A percentile compares a stretch with the other conserved stretches of the same genome.
These are phyloP conservation scores for Podospora appendiculata DNA, from an alignment of 495 filamentous ascomycete species.

Conservation along the genomic window DNA sequence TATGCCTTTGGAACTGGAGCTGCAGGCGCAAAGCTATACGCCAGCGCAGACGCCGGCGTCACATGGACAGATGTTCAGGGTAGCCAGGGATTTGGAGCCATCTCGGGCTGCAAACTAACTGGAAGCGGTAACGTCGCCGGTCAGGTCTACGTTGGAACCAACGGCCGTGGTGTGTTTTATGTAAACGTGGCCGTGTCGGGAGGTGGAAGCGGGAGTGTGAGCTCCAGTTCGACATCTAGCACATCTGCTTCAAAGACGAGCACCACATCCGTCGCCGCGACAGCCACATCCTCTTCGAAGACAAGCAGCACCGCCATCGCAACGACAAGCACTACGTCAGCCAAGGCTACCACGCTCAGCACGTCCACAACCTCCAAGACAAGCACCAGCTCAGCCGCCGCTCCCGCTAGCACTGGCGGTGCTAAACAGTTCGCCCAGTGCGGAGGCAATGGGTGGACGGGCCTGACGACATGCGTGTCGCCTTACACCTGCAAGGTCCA, in stretches of 20 bases:
- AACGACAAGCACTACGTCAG: neutral
- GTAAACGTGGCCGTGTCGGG: slow-evolving; percentile 22
- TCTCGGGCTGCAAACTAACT: slow-evolving; percentile 35
- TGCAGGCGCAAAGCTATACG: slow-evolving; percentile 39
- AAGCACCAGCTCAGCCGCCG: slow-evolving; percentile 8
- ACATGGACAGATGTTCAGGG: slow-evolving; percentile 49
- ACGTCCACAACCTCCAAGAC: slow-evolving; percentile 4
- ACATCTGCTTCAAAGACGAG: neutral
- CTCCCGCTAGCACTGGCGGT: neutral
- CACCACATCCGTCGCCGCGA: neutral
- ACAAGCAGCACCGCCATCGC: slow-evolving; percentile 5
- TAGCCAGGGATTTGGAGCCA: slow-evolving; percentile 43
- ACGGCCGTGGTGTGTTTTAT: slow-evolving; percentile 51
- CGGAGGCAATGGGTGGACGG: slow-evolving; percentile 12
- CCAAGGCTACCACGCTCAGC: slow-evolving; percentile 3
- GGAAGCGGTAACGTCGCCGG: slow-evolving; percentile 43
- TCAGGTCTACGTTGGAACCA: slow-evolving; percentile 51
- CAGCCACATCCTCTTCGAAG: neutral
- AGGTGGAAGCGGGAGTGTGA: slow-evolving; percentile 2
- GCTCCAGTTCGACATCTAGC: neutral
- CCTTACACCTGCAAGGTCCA: slow-evolving; percentile 10
- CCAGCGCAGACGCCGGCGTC: slow-evolving; percentile 37
- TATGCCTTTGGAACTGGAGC: slow-evolving; percentile 44
- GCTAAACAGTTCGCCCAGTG: slow-evolving; percentile 19
- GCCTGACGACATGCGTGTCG: slow-evolving; percentile 6